A percentile compares a stretch with the other conserved stretches of the same genome.
phyloP scores from a whole-genome alignment of 169 alveolate species.

The Plasmodium inui region DNA sequence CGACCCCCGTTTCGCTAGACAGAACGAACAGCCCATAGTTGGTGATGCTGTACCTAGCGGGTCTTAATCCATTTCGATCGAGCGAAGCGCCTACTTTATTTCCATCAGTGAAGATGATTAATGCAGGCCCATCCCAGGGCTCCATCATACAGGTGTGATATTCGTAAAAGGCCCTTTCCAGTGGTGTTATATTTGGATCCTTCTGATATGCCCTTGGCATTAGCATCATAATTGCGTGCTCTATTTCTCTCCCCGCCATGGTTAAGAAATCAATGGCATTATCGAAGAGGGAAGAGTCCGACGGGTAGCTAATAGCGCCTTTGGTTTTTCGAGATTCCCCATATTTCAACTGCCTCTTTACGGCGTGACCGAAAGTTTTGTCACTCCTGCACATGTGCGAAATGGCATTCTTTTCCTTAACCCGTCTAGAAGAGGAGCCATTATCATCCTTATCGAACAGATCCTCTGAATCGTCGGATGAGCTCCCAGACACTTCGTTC shows the following conservation, averaged over 20 bases:
- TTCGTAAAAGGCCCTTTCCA: constrained; percentile 76
- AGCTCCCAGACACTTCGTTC: constrained; percentile 35
- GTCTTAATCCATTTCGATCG: constrained; percentile 86
- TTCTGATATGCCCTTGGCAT: constrained; percentile 78
- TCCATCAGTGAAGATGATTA: constrained; percentile 85
- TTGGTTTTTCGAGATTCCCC: constrained; percentile 61
- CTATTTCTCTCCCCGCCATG: constrained; percentile 74
- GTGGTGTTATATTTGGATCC: constrained; percentile 70
- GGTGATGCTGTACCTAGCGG: constrained; percentile 81
- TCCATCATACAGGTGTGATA: constrained; percentile 84
- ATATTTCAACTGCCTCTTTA: constrained; percentile 21
- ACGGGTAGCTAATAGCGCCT: constrained; percentile 71
- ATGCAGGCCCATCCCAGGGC: constrained; percentile 89
- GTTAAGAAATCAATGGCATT: constrained; percentile 73
- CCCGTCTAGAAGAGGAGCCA: not conserved
- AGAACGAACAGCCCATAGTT: constrained; percentile 79
- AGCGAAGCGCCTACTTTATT: constrained; percentile 83
- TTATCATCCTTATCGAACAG: not conserved
- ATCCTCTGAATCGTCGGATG: constrained; percentile 22
- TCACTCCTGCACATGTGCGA: constrained; percentile 5
- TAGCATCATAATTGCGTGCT: constrained; percentile 75
- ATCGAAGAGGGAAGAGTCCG: constrained; percentile 71
- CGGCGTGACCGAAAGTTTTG: constrained; percentile 13
- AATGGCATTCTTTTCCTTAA: not conserved
- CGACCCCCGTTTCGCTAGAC: constrained; percentile 85